Percentiles rank a stretch among this genome's conserved stretches.
Evolutionary conservation across 495 filamentous ascomycete genomes (phyloP).

Genomic region (Talaromyces liani): DNA sequence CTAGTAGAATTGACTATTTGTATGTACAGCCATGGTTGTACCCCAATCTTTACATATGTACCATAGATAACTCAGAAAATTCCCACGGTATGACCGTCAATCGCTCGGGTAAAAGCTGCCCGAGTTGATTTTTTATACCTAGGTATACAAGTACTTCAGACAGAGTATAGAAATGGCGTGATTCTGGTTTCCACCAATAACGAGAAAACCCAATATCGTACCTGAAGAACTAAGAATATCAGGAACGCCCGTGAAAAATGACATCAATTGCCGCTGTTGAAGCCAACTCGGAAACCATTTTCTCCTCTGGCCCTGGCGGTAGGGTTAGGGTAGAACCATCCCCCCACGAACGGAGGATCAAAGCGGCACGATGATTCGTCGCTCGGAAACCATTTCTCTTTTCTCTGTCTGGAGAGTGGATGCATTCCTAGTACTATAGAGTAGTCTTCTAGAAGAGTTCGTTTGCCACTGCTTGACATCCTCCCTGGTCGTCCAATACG

Average conservation of each 20-base stretch:
- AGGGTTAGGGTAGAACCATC: background rate
- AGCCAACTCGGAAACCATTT: background rate
- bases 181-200: background rate
- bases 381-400: conserved; percentile 10
- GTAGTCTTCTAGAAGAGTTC: background rate
- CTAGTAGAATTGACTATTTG: background rate
- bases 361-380: background rate
- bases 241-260: background rate
- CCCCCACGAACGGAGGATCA: background rate
- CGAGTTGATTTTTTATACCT: background rate
- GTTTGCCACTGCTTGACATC: background rate
- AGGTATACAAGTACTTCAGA: background rate
- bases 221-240: too few species aligned
- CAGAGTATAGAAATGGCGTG: background rate
- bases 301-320: background rate
- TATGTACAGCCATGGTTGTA: background rate
- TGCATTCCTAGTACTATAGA: too few species aligned
- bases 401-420: background rate
- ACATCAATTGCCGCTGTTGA: background rate
- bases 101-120: too few species aligned
- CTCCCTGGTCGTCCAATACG: too few species aligned
- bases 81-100: too few species aligned
- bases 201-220: too few species aligned
- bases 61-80: too few species aligned
- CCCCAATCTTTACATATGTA: background rate